These are phyloP conservation scores for Trametes punicea DNA, from an alignment of 768 basidiomycete species.

Conservation along the genomic window DNA sequence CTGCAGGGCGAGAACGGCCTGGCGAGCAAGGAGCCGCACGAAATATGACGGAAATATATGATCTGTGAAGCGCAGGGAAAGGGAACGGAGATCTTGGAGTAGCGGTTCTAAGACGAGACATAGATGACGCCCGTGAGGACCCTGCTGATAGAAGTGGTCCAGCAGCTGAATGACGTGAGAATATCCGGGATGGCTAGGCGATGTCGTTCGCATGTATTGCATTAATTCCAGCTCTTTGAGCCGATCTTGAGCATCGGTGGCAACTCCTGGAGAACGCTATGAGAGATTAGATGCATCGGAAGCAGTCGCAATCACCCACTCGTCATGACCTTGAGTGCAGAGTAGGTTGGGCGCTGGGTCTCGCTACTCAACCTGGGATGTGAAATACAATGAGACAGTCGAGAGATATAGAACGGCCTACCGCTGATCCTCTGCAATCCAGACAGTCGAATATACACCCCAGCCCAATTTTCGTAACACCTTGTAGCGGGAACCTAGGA, in stretches of 20 bases:
- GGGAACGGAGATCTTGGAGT: neutral
- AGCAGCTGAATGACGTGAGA: neutral
- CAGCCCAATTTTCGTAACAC: neutral
- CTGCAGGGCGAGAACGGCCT: neutral
- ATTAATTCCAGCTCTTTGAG: neutral
- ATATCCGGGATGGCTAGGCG: neutral
- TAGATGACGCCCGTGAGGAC: neutral
- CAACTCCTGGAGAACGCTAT: neutral
- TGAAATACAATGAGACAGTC: neutral
- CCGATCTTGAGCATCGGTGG: neutral
- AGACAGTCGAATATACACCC: neutral
- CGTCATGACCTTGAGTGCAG: neutral
- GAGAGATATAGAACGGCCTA: neutral
- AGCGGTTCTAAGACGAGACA: neutral
- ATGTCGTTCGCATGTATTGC: neutral
- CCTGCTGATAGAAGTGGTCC: neutral
- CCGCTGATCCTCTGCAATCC: neutral
- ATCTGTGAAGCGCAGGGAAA: neutral
- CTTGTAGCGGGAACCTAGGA: neutral
- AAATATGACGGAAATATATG: neutral
- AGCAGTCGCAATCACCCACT: neutral
- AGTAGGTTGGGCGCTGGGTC: neutral
- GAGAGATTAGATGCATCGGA: neutral
- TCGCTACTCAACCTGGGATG: neutral
- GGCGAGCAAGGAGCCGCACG: neutral